Conservation (phyloP, 2,329 filamentous ascomycete genomes). For the Beauveria brongniartii region DNA sequence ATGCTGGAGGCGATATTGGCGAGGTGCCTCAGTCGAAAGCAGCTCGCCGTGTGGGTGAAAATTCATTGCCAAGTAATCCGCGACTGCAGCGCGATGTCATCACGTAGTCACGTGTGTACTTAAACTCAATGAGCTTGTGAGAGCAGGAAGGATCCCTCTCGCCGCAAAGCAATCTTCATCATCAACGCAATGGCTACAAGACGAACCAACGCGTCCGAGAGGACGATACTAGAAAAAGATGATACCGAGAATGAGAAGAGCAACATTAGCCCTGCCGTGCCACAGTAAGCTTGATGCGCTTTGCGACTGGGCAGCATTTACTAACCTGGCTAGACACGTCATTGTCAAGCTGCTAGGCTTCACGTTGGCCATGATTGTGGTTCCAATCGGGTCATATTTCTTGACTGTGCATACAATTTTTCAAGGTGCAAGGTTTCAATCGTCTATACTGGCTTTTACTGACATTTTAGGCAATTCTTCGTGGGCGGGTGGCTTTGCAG, state of each 20-base stretch:
- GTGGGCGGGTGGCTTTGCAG: constrained; percentile 76
- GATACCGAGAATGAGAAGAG: constrained; percentile 49
- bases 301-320: constrained; percentile 10
- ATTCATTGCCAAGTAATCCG: constrained; percentile 1
- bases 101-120: constrained; percentile 20
- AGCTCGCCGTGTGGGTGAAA: constrained; percentile 9
- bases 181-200: constrained; percentile 56
- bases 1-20: neutral
- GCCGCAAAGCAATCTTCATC: constrained; percentile 9
- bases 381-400: constrained; percentile 87
- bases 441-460: neutral
- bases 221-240: constrained; percentile 56
- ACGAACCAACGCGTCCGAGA: constrained; percentile 57
- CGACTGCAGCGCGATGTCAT: constrained; percentile 9
- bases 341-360: constrained; percentile 87
- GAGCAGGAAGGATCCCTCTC: neutral
- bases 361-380: constrained; percentile 81
- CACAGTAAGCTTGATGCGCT: constrained; percentile 44
- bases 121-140: neutral
- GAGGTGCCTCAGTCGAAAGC: neutral
- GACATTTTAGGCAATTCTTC: constrained; percentile 67
- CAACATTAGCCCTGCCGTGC: constrained; percentile 74
- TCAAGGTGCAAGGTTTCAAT: constrained; percentile 46
- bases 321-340: constrained; percentile 51
- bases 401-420: constrained; percentile 69